Percentiles rank a stretch among this genome's conserved stretches.
These are phyloP conservation scores for Xylaria acuta DNA, from an alignment of 495 filamentous ascomycete genomes.

Conservation along the genomic window DNA sequence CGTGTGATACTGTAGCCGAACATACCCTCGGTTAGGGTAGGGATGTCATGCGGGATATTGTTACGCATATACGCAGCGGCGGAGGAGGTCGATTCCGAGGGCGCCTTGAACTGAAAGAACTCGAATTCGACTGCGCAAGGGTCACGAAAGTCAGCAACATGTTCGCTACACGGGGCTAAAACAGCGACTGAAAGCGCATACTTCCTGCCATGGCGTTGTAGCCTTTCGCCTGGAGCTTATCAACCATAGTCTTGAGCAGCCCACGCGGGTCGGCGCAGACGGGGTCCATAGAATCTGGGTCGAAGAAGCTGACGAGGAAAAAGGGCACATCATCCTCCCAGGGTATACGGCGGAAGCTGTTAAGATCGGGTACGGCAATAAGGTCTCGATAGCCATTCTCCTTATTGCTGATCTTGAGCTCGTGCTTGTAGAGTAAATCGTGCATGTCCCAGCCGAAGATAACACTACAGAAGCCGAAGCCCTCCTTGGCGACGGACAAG, in stretches of 20 bases:
- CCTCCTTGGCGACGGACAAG: slow-evolving; percentile 77
- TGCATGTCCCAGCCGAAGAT: slow-evolving; percentile 99
- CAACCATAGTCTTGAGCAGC: slow-evolving; percentile 69
- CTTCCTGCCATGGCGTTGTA: slow-evolving; percentile 92
- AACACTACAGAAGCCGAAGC: slow-evolving; percentile 97
- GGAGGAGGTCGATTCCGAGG: slow-evolving; percentile 57
- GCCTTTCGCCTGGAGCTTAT: slow-evolving; percentile 69
- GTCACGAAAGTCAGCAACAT: slow-evolving; percentile 11
- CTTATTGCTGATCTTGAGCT: slow-evolving; percentile 88
- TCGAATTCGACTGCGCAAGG: slow-evolving; percentile 82
- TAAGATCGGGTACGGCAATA: slow-evolving; percentile 81
- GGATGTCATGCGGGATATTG: slow-evolving; percentile 74
- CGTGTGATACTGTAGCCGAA: slow-evolving; percentile 96
- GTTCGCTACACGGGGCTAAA: background rate
- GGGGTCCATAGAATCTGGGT: slow-evolving; percentile 71
- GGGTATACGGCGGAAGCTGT: slow-evolving; percentile 85
- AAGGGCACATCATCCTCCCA: slow-evolving; percentile 96
- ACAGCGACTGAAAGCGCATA: slow-evolving; percentile 46
- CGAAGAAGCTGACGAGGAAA: slow-evolving; percentile 87
- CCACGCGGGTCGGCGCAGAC: slow-evolving; percentile 85
- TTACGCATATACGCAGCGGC: slow-evolving; percentile 75
- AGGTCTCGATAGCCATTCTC: slow-evolving; percentile 93
- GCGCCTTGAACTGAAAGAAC: slow-evolving; percentile 91
- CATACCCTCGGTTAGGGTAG: slow-evolving; percentile 91
- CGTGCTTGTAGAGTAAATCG: slow-evolving; percentile 83